Conservation (phyloP, 148 eudicot genomes). For the Gaultheria prostrata region DNA sequence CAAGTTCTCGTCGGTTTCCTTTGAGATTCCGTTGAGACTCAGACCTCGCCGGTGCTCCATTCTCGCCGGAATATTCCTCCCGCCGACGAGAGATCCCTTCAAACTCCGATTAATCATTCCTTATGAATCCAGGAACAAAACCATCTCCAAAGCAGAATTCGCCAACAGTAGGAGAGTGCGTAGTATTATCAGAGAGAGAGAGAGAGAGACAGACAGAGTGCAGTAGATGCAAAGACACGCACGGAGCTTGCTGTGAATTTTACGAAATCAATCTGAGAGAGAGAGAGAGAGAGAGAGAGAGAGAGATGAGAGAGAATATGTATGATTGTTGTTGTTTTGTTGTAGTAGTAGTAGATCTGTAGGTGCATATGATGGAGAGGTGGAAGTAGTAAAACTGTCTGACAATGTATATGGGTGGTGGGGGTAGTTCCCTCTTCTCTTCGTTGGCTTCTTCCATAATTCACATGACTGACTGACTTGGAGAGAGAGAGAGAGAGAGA, state of each 20-base stretch:
- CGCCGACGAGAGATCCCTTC: conserved; percentile 13
- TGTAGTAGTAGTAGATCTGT: not conserved
- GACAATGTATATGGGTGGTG: not conserved
- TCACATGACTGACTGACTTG: not conserved
- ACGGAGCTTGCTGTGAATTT: conserved; percentile 2
- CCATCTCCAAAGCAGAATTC: conserved; percentile 1
- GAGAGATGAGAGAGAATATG: not conserved
- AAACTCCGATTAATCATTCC: conserved; percentile 20
- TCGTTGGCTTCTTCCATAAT: not conserved
- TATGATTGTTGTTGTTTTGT: not conserved
- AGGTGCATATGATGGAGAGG: not conserved
- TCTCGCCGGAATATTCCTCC: conserved; percentile 22
- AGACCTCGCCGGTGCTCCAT: conserved; percentile 21
- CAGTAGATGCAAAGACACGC: conserved; percentile 12
- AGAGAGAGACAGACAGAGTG: not conserved
- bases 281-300: conserved; percentile 12
- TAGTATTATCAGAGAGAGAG: not conserved
- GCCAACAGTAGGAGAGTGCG: not conserved
- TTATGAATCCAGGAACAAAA: not conserved
- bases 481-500: not conserved
- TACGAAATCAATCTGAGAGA: conserved; percentile 7
- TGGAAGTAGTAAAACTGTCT: not conserved
- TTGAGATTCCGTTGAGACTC: conserved; percentile 20
- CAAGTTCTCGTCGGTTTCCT: conserved; percentile 26
- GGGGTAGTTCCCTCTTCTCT: not conserved